A percentile compares a stretch with the other conserved stretches of the same genome.
Conservation (phyloP, 2,329 filamentous ascomycete genomes). For the Aaosphaeria pasadenensis region DNA sequence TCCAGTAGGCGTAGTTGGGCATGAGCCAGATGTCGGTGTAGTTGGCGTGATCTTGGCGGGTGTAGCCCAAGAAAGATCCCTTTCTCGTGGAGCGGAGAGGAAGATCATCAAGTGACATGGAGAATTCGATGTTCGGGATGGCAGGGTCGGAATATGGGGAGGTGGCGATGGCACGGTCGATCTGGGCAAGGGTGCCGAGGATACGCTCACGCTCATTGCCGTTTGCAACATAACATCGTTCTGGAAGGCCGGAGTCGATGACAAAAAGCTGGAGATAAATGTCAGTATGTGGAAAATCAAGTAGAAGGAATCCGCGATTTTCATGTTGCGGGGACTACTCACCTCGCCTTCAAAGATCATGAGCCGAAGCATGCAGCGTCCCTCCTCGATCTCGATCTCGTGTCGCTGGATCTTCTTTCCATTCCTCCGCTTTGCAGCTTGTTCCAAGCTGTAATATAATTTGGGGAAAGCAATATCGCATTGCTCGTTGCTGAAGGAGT, state of each 20-base stretch:
- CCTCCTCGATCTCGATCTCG: conserved; percentile 26
- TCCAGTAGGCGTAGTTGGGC: conserved; percentile 35
- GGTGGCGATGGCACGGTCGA: conserved; percentile 27
- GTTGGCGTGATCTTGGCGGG: conserved; percentile 21
- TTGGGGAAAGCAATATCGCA: conserved; percentile 32
- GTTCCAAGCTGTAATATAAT: conserved; percentile 27
- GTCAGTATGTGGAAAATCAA: background rate
- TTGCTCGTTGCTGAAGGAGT: conserved; percentile 30
- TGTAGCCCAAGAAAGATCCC: conserved; percentile 29
- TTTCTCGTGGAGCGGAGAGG: conserved; percentile 25
- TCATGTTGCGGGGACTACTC: conserved; percentile 3
- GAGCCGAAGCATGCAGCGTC: conserved; percentile 30
- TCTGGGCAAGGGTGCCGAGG: conserved; percentile 31
- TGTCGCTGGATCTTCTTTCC: conserved; percentile 23
- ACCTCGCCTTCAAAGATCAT: conserved; percentile 31
- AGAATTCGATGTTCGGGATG: conserved; percentile 30
- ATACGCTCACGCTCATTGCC: conserved; percentile 35
- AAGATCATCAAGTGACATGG: conserved; percentile 29
- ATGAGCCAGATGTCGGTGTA: conserved; percentile 34
- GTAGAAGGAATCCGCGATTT: background rate
- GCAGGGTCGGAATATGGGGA: conserved; percentile 22
- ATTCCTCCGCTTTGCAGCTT: conserved; percentile 19
- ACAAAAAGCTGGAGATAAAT: conserved; percentile 21
- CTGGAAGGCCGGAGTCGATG: conserved; percentile 26
- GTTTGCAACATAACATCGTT: conserved; percentile 30